Evolutionary conservation across 805 yeast species (phyloP).

Genomic region (Lachancea lanzarotensis): DNA sequence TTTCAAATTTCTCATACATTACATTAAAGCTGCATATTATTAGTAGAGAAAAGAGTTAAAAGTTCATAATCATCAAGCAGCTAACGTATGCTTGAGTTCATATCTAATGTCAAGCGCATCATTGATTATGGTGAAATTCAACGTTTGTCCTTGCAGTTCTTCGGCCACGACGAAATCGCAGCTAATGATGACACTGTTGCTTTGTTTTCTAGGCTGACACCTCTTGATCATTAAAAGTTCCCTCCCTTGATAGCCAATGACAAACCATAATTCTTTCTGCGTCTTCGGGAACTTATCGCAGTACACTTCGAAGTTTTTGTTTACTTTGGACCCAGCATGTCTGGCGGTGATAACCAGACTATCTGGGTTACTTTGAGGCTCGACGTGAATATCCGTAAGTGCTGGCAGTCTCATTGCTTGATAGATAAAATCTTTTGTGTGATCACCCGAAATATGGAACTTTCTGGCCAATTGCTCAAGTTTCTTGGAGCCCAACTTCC

Average conservation of each 20-base stretch:
- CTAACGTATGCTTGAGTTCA: constrained; percentile 19
- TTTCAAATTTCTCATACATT: constrained; percentile 1
- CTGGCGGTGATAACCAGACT: constrained; percentile 40
- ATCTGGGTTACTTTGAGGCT: constrained; percentile 35
- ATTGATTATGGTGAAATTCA: constrained; percentile 48
- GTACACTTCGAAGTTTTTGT: constrained; percentile 58
- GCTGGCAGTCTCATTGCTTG: constrained; percentile 58
- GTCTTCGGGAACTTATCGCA: constrained; percentile 81
- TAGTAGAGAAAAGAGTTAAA: too few species aligned
- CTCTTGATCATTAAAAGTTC: constrained; percentile 66
- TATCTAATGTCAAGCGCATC: constrained; percentile 62
- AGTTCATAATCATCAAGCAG: not conserved
- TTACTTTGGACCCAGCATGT: constrained; percentile 44
- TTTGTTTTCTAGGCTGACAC: constrained; percentile 50
- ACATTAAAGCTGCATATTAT: not conserved
- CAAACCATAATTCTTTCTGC: constrained; percentile 93
- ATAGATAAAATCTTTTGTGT: constrained; percentile 43
- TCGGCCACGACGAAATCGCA: constrained; percentile 47
- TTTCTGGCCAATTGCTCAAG: constrained; percentile 9
- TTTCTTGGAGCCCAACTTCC: constrained; percentile 35
- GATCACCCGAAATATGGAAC: constrained; percentile 34
- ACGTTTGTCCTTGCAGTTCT: constrained; percentile 39
- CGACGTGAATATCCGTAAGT: constrained; percentile 36
- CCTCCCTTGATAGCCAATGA: constrained; percentile 46
- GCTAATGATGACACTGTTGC: constrained; percentile 25